These are phyloP conservation scores for Puccinia brachypodii DNA, from an alignment of 1,284 basidiomycete species.

Conservation along the genomic window DNA sequence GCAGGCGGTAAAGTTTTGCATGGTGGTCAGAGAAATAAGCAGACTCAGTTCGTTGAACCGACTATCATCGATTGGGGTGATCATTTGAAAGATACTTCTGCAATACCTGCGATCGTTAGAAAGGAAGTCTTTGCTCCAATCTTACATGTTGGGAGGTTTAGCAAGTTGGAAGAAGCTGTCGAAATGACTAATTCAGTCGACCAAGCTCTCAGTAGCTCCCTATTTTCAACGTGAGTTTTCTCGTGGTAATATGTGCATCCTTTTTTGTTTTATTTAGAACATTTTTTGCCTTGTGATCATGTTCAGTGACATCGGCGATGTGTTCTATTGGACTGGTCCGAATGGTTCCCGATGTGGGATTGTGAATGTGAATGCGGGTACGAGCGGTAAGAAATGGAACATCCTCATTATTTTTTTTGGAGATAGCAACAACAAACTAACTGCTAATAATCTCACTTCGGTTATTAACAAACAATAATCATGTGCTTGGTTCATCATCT, in stretches of 20 bases:
- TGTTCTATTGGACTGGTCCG: slow-evolving; percentile 52
- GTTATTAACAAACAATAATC: not conserved
- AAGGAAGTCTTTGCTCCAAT: slow-evolving; percentile 85
- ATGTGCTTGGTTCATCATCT: not conserved
- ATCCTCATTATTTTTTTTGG: not conserved
- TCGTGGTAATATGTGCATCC: not conserved
- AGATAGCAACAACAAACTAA: not conserved
- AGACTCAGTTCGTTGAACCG: slow-evolving; percentile 74
- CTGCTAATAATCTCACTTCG: not conserved
- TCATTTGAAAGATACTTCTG: slow-evolving; percentile 62
- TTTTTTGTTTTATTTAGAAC: not conserved
- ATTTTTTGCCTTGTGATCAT: too few species aligned
- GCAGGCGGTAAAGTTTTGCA: slow-evolving; percentile 73
- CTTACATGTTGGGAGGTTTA: slow-evolving; percentile 81
- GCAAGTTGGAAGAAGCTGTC: slow-evolving; percentile 85
- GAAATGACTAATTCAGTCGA: slow-evolving; percentile 87
- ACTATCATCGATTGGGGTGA: slow-evolving; percentile 66
- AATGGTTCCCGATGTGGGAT: slow-evolving; percentile 53
- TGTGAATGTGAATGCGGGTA: slow-evolving; percentile 53
- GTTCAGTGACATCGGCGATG: slow-evolving; percentile 50
- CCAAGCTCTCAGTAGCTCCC: slow-evolving; percentile 80
- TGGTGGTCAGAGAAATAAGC: slow-evolving; percentile 62
- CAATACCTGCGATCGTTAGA: slow-evolving; percentile 68
- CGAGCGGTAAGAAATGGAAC: slow-evolving; percentile 35
- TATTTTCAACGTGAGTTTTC: slow-evolving; percentile 68